Evolutionary conservation across 345 rosid genomes (phyloP).

Genomic region (Melaleuca quinquenervia): DNA sequence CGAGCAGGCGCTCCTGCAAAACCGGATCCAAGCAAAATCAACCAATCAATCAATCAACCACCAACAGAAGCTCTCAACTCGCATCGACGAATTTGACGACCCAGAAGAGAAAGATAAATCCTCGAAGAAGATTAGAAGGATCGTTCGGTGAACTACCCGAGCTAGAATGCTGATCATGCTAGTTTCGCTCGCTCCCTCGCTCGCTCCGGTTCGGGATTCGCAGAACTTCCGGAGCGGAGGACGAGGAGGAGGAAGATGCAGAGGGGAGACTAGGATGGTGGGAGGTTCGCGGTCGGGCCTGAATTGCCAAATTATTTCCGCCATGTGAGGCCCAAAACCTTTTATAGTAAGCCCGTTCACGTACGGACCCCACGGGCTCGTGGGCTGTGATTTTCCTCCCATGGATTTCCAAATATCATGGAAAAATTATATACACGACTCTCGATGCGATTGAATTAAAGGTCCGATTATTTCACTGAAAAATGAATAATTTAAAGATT

Average conservation of each 20-base stretch:
- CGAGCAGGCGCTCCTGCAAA: conserved; percentile 72
- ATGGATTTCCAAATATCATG: background rate
- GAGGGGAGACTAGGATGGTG: background rate
- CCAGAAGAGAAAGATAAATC: background rate
- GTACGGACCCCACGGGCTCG: background rate
- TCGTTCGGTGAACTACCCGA: conserved; percentile 19
- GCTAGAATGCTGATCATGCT: conserved; percentile 63
- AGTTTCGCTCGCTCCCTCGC: background rate
- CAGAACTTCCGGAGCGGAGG: background rate
- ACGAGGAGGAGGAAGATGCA: background rate
- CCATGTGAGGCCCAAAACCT: background rate
- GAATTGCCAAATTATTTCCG: background rate
- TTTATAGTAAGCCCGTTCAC: background rate
- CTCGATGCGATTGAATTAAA: too few species aligned
- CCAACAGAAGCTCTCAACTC: background rate
- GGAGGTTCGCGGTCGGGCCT: background rate
- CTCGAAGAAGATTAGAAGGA: background rate
- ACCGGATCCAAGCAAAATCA: background rate
- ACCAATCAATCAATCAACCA: background rate
- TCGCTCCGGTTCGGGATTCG: background rate
- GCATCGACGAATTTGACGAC: background rate
- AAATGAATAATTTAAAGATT: too few species aligned
- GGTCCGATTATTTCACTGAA: too few species aligned
- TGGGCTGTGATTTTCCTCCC: background rate
- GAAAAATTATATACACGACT: too few species aligned